phyloP scores from a whole-genome alignment of 176 grass and related monocot genomes.

The Saccharum officinarum region DNA sequence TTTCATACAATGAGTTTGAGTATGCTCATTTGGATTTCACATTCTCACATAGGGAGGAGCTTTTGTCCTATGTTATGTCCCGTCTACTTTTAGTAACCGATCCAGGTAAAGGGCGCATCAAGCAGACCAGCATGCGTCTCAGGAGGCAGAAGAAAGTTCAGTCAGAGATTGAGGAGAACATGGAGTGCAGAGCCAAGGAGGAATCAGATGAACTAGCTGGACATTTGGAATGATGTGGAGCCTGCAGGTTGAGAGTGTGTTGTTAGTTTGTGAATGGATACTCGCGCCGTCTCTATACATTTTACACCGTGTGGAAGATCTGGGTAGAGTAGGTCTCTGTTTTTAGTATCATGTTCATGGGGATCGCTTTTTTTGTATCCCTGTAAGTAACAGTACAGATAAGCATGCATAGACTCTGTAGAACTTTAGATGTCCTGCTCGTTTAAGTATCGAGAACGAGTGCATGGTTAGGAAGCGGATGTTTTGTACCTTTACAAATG shows the following conservation, averaged over 20 bases:
- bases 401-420: not conserved
- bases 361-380: constrained; percentile 43
- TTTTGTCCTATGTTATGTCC: constrained; percentile 90
- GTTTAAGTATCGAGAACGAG: not conserved
- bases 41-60: constrained; percentile 90
- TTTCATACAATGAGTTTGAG: constrained; percentile 96
- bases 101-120: constrained; percentile 38
- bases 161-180: constrained; percentile 15
- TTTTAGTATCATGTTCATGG: constrained; percentile 7
- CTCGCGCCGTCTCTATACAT: not conserved
- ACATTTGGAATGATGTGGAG: not conserved
- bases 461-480: not conserved
- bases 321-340: not conserved
- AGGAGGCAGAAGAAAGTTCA: constrained; percentile 51
- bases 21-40: constrained; percentile 99
- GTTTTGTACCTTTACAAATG: not conserved
- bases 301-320: constrained; percentile 27
- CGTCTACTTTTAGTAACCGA: constrained; percentile 49
- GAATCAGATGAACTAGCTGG: not conserved
- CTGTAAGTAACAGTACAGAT: constrained; percentile 20
- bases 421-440: not conserved
- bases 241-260: not conserved
- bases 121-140: constrained; percentile 42
- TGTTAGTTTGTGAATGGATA: constrained; percentile 40
- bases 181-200: constrained; percentile 6